A percentile compares a stretch with the other conserved stretches of the same genome.
phyloP scores from a whole-genome alignment of 192 early-diverging fungal species.

The Ambispora gerdemannii region DNA sequence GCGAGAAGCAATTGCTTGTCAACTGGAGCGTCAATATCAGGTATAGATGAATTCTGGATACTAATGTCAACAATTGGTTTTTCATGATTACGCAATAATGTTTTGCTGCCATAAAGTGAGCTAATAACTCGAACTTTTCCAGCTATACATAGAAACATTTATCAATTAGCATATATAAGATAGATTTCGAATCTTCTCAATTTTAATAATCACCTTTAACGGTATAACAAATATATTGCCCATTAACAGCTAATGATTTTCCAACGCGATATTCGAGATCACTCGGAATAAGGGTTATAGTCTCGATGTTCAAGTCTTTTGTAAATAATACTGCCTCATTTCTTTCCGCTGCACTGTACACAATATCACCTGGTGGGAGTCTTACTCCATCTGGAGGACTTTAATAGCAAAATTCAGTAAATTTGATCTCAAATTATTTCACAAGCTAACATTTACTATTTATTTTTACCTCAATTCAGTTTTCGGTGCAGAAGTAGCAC shows the following conservation, averaged over 20 bases:
- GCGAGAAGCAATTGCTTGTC: conserved; percentile 17
- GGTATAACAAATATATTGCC: conserved; percentile 46
- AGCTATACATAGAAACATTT: conserved; percentile 4
- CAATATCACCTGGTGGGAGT: conserved; percentile 29
- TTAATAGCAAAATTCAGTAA: conserved; percentile 14
- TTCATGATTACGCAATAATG: conserved; percentile 25
- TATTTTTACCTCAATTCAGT: neutral
- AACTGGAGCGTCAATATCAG: neutral
- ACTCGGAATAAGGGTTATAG: conserved; percentile 40
- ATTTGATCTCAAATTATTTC: neutral
- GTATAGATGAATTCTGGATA: conserved; percentile 6
- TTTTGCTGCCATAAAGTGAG: conserved; percentile 22
- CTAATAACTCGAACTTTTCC: conserved; percentile 31
- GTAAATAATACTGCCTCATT: conserved; percentile 41
- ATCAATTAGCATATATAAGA: neutral
- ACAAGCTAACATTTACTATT: neutral
- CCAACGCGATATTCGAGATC: conserved; percentile 46
- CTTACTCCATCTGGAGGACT: conserved; percentile 45
- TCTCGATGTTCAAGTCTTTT: conserved; percentile 39
- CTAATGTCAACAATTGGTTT: conserved; percentile 31
- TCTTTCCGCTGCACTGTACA: conserved; percentile 36
- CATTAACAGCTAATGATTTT: conserved; percentile 44
- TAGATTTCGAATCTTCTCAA: neutral
- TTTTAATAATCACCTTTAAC: conserved; percentile 40
- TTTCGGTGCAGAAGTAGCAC: conserved; percentile 6